Conservation (phyloP, 441 rosid genomes). For the Gossypium trilobum region DNA sequence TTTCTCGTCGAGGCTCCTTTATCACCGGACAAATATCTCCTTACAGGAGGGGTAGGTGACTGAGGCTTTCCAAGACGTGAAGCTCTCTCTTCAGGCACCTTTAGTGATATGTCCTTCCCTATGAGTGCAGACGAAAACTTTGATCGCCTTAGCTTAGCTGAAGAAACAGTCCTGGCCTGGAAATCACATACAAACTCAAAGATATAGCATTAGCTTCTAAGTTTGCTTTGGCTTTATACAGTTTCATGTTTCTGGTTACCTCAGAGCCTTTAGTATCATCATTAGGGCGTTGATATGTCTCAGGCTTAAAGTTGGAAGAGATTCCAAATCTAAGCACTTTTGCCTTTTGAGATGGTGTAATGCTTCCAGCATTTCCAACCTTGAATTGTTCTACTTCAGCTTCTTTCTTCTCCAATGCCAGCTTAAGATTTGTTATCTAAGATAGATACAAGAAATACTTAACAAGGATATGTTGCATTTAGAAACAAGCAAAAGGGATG, state of each 20-base stretch:
- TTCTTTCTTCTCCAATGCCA: constrained; percentile 68
- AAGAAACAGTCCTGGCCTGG: constrained; percentile 69
- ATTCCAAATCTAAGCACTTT: constrained; percentile 63
- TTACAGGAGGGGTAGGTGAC: constrained; percentile 58
- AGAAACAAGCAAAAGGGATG: not conserved
- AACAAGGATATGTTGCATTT: not conserved
- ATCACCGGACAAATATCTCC: constrained; percentile 65
- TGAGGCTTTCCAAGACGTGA: constrained; percentile 36
- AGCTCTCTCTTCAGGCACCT: constrained; percentile 41
- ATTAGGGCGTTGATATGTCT: constrained; percentile 36
- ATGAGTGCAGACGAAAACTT: constrained; percentile 48
- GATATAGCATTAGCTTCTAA: constrained; percentile 23
- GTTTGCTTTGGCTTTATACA: not conserved
- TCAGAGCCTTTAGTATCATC: constrained; percentile 47
- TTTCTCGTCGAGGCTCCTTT: constrained; percentile 51
- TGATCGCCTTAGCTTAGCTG: constrained; percentile 71
- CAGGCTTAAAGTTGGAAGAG: constrained; percentile 37
- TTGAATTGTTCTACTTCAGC: constrained; percentile 68
- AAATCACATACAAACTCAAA: constrained; percentile 14
- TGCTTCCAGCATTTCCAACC: constrained; percentile 31
- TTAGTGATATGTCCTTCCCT: constrained; percentile 51
- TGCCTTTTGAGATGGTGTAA: constrained; percentile 44
- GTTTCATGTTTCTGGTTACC: constrained; percentile 30
- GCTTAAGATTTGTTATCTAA: constrained; percentile 70
- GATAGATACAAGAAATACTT: constrained; percentile 4